Evolutionary conservation across 306 rosid genomes (phyloP), one percentile per base, ranked within the genome.

Genomic region (Inga leiocalycina): DNA sequence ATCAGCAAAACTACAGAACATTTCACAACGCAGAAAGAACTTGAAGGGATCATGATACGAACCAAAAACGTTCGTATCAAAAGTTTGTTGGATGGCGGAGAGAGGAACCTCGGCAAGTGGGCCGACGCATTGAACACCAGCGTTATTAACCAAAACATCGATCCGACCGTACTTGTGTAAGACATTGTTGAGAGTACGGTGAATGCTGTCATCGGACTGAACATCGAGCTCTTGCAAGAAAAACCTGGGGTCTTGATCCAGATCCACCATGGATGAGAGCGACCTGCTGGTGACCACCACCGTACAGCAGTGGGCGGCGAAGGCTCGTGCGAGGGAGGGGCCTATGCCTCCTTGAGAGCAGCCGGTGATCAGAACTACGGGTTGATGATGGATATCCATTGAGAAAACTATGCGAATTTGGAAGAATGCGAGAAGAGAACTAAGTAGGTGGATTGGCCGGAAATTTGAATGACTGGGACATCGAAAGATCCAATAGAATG

Each of bases 271-370:
- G 32, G 87, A 84, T 3, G 72, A 64, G 76, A 46, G 80, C 10
- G 92, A 89, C 80, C 98, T 80, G 77, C 92, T 86, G 34, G 97
- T 92, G 5, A 98, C 94, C n/a, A 91, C 99, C 76, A 93, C 98
- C 51, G 70, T 44, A 82, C 96, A 92, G 6, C 71, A 80, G 41
- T 65, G 82, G n/a, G 85, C 90, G 3, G 99, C 96, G 84, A 95
- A 95, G 19, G 92, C 86, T 37, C 88, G 88, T 51, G 98, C 97
- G 32, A 93, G 90, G 22, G 94, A 87, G 78, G 93, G 87, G 3
- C 98, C 98, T 9, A 95, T 92, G 3, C 98, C 95, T 32, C 98
- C 95, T 4, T 70, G 48, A 2, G 91, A 77, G 57, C 98, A 93
- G 2, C 97, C 98, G 0, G 93, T 93, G 71, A 95, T 84, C 27